phyloP scores from a whole-genome alignment of 2,329 filamentous ascomycete genomes.

The Lasiodiplodia theobromae region DNA sequence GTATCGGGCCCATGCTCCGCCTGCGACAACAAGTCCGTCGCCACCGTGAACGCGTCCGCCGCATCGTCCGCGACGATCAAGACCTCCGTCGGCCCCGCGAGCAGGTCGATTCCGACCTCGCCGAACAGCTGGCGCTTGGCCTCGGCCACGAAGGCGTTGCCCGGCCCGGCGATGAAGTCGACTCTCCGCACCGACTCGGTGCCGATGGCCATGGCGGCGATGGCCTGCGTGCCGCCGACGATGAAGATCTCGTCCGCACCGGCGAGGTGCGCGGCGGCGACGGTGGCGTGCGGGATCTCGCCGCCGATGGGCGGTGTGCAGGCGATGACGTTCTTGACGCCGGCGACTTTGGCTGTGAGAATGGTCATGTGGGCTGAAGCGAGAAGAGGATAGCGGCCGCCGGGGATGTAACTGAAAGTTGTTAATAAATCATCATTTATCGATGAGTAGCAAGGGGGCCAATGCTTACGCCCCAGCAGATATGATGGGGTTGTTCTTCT shows the following conservation, averaged over 20 bases:
- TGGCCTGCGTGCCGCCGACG: slow-evolving; percentile 61
- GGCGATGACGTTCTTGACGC: slow-evolving; percentile 58
- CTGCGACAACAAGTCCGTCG: slow-evolving; percentile 57
- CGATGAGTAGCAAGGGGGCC: not conserved
- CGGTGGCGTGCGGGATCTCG: slow-evolving; percentile 56
- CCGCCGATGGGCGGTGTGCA: slow-evolving; percentile 62
- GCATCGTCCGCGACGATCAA: slow-evolving; percentile 58
- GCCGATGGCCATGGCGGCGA: slow-evolving; percentile 61
- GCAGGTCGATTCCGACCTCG: slow-evolving; percentile 61
- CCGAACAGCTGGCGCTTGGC: slow-evolving; percentile 63
- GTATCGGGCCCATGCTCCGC: slow-evolving; percentile 62
- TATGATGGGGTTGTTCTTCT: slow-evolving; percentile 59
- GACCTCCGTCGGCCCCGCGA: slow-evolving; percentile 62
- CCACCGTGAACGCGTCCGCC: slow-evolving; percentile 55
- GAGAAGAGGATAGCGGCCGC: slow-evolving; percentile 61
- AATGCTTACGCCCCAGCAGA: slow-evolving; percentile 52
- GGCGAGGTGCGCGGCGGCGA: slow-evolving; percentile 59
- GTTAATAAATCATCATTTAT: too few relatives aligned
- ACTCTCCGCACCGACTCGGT: slow-evolving; percentile 54
- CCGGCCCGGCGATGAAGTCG: slow-evolving; percentile 20
- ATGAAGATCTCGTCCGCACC: slow-evolving; percentile 61
- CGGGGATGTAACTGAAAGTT: slow-evolving; percentile 55
- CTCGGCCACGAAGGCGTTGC: slow-evolving; percentile 60
- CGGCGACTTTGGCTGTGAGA: slow-evolving; percentile 62
- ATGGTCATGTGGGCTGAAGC: slow-evolving; percentile 65